These are phyloP conservation scores for Tremellales sp. DNA, from an alignment of 1,284 basidiomycete genomes.

Conservation along the genomic window DNA sequence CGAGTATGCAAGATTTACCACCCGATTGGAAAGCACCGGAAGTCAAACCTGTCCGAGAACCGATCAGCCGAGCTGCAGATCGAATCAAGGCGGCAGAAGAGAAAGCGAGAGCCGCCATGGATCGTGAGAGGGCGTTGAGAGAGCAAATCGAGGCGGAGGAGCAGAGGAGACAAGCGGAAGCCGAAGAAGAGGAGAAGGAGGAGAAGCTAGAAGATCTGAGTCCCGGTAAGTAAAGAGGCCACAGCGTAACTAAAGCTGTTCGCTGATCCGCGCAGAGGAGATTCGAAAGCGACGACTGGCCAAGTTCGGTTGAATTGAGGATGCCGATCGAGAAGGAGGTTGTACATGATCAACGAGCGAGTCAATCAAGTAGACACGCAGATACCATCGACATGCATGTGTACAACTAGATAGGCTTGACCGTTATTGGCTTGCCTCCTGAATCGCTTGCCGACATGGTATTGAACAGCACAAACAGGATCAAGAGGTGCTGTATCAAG, in stretches of 20 bases:
- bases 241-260: slow-evolving; percentile 10
- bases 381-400: background rate
- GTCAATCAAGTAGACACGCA: too few relatives aligned
- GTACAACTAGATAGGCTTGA: slow-evolving; percentile 13
- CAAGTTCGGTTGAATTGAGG: slow-evolving; percentile 57
- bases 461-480: slow-evolving; percentile 43
- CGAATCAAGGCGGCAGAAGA: slow-evolving; percentile 3
- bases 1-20: slow-evolving; percentile 68
- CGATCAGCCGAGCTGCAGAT: background rate
- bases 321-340: too few relatives aligned
- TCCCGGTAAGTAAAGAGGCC: slow-evolving; percentile 27
- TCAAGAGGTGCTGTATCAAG: slow-evolving; percentile 38
- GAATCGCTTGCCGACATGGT: slow-evolving; percentile 42
- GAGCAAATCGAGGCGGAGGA: slow-evolving; percentile 8
- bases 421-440: slow-evolving; percentile 17
- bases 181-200: slow-evolving; percentile 37
- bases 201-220: slow-evolving; percentile 40
- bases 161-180: slow-evolving; percentile 25
- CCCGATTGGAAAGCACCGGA: slow-evolving; percentile 50
- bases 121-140: background rate
- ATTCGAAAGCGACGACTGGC: slow-evolving; percentile 70
- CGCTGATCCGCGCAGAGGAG: slow-evolving; percentile 63
- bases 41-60: slow-evolving; percentile 7
- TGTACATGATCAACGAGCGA: too few relatives aligned
- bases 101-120: slow-evolving; percentile 5